Evolutionary conservation across 1,284 basidiomycete genomes (phyloP), one percentile per base, ranked within the genome.

Genomic region (Moesziomyces aphidis): DNA sequence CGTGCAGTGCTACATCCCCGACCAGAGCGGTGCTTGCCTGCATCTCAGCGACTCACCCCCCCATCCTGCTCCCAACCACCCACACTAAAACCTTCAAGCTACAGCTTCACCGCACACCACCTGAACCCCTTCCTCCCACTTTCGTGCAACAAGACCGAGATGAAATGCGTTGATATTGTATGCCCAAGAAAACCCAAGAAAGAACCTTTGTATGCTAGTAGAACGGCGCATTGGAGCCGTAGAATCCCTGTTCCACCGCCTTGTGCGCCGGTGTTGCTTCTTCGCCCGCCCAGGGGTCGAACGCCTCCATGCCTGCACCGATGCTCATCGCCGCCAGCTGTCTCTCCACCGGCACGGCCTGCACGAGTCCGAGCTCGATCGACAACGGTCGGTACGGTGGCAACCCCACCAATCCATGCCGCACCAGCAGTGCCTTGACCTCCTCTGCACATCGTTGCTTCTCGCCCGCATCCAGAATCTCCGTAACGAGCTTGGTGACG

Each of bases 401-500:
- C 10, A 79, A 73, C 21, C 62, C 60, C 21, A 78, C 66, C 22
- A 85, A 71, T 3, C 72, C 59, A 48, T 86, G 77, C 8, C 71
- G 48, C 1, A 68, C 31, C 44, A 86, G 36, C 3, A 82, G 55
- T 4, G 54, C 47, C 22, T 76, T 76, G 23, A 85, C 70, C 21
- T 79, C 75, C 8, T 94, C 94, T 2, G 93, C 87, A 76, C 93
- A 92, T 46, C 86, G 87, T 3, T 88, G 86, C 82, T 92, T 92
- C 73, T 92, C 89, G 2, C 86, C 83, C 9, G 90, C 88, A 47
- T 94, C 90, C 65, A 97, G 55, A 19, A 72, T 45, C 4, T 73
- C 61, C 3, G 92, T 92, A 72, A 98, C 86, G 68, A 98, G 92
- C 86, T 97, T 97, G 85, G 93, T 92, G 42, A 98, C 91, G 46